Evolutionary conservation across 176 grass and related monocot species (phyloP), one percentile per base, ranked within the genome.

Genomic region (Guadua angustifolia): DNA sequence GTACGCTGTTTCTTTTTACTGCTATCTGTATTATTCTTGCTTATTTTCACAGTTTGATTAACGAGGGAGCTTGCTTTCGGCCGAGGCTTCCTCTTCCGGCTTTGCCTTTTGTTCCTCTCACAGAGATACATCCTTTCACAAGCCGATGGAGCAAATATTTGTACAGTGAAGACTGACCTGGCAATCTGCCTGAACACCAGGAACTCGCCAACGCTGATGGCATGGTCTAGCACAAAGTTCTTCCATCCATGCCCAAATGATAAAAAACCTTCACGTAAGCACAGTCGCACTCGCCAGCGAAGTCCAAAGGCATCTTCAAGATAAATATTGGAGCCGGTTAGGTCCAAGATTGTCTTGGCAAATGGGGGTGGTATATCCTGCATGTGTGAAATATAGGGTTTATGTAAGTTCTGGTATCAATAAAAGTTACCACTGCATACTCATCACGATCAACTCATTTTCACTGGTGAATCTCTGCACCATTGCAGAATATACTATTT

Each of bases 331-430:
- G 66, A 70, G 69, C 81, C 84, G 33, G 80, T 47, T 38, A 92
- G 80, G 22, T 77, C 61, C 12, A 22, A 2, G 26, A 92, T 88
- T 9, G 81, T 80, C 52, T 69, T 71, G 35, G 87, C 84, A 80
- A 94, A 94, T 16, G 66, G 45, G n/a, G 82, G 69, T 45, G 93
- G 93, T 65, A 92, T 33, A 5, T 87, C 83, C 93, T 94, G 82
- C 90, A 88, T 74, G 42, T 40, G 49, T 75, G 22, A 15, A 67
- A 19, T 3, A 40, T 18, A 45, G 5, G 15, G 15, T 71, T 24
- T 11, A 51, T 18, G 11, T 26, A 40, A 52, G 18, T 63, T 72
- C 2, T 57, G 2, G 22, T 29, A 14, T 81, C 36, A 26, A 56
- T 2, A 77, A 13, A 29, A 17, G 5, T 16, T 61, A 24, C 19